Evolutionary conservation across 2,329 filamentous ascomycete species (phyloP), one percentile per base, ranked within the genome.

Genomic region (Zasmidium cellare): DNA sequence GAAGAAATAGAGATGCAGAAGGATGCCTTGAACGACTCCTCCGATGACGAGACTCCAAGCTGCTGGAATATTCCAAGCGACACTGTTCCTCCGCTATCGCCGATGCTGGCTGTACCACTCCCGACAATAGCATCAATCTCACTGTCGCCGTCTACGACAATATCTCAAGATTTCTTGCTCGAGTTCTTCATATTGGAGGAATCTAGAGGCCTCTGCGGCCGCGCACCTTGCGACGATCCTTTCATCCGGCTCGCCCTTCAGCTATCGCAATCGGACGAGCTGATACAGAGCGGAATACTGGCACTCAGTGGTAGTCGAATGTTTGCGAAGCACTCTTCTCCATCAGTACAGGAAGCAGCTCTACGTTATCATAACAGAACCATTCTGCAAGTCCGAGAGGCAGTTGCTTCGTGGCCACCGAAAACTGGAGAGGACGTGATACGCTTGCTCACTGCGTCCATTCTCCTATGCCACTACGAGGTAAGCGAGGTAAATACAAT

Each of bases 181-280:
- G 46, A 49, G 22, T 49, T 16, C 46, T 49, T 49, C 46, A 49
- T 49, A 23, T 20, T 49, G 12, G 46, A 49, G 18, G 46, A 20
- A 25, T 23, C 19, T 18, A 23, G 18, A 49, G 46, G 46, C 11
- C 22, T 49, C 11, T 16, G 46, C 24, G 46, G 22, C 11, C 22
- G 22, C 14, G 25, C 46, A n/a, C 46, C 46, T 28, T 49, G 22
- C 16, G 46, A 49, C 5, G 46, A 49, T 18, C 46, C 46, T 25
- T 49, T 49, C 18, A 20, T 49, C 12, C 46, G 46, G 14, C 22
- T 49, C 12, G 46, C 46, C n/a, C 46, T 49, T n/a, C 46, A 49
- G 22, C 46, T 49, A 16, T 49, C 46, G n/a, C 46, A 41, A 5
- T 41, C n/a, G 5, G 35, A 41, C 35, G 35, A 41, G 16, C 5